phyloP scores from a whole-genome alignment of 306 rosid genomes.

The Potentilla sterilis region DNA sequence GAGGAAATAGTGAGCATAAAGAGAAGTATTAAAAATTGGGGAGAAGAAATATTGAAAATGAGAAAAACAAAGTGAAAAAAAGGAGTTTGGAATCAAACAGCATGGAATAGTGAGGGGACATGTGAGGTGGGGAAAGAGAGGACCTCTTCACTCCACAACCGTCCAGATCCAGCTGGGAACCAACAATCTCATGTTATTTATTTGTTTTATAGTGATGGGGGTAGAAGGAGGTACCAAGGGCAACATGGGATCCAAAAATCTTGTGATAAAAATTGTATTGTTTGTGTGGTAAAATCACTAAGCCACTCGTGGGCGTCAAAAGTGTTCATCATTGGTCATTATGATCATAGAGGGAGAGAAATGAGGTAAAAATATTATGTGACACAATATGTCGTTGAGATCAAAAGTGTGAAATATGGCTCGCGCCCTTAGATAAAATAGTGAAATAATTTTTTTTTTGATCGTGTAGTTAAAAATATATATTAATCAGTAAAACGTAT shows the following conservation, averaged over 20 bases:
- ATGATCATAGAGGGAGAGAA: no score
- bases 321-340: no score
- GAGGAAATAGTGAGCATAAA: slow-evolving; percentile 24
- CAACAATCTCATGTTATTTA: slow-evolving; percentile 33
- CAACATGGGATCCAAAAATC: not conserved
- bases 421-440: no score
- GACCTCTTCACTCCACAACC: slow-evolving; percentile 23
- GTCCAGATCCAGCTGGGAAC: slow-evolving; percentile 68
- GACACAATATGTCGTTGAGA: no score
- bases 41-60: slow-evolving; percentile 2
- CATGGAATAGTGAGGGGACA: slow-evolving; percentile 30
- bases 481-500: no score
- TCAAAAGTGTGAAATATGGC: no score
- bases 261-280: not conserved
- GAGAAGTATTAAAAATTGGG: not conserved
- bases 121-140: slow-evolving; percentile 24
- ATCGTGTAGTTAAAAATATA: no score
- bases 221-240: not conserved
- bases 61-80: not conserved
- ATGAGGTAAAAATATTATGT: no score
- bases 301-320: not conserved
- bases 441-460: no score
- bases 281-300: no score
- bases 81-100: slow-evolving; percentile 28
- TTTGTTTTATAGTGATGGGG: not conserved